Conservation (phyloP, 495 filamentous ascomycete genomes). For the Penicillium odoratum region DNA sequence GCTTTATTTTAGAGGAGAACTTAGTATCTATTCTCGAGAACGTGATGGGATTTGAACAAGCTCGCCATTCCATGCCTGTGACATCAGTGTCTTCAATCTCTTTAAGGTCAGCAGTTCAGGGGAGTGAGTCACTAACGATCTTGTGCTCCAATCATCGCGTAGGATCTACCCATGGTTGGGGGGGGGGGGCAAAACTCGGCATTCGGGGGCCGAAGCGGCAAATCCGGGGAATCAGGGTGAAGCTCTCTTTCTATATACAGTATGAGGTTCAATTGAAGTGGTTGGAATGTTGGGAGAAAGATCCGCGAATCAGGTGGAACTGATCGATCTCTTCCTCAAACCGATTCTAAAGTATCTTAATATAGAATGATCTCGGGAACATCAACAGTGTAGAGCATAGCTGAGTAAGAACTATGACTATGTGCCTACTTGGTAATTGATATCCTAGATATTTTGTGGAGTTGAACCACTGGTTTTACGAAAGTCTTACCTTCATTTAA, state of each 20-base stretch:
- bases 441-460: too few relatives aligned
- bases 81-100: slow-evolving; percentile 13
- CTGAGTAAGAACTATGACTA: too few relatives aligned
- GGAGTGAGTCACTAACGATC: neutral
- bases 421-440: too few relatives aligned
- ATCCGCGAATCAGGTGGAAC: neutral
- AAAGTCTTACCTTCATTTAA: too few relatives aligned
- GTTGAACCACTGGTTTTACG: too few relatives aligned
- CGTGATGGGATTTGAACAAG: neutral
- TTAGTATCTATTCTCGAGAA: neutral
- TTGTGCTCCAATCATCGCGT: neutral
- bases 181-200: neutral
- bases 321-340: neutral
- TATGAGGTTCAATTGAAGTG: neutral
- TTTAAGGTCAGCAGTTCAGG: slow-evolving; percentile 1
- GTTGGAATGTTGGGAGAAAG: neutral
- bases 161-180: neutral
- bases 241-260: too few relatives aligned
- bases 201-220: neutral
- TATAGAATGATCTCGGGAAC: too few relatives aligned
- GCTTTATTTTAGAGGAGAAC: neutral
- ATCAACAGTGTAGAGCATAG: too few relatives aligned
- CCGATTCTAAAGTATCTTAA: too few relatives aligned
- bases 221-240: neutral
- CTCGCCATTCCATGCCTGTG: slow-evolving; percentile 4